phyloP scores from a whole-genome alignment of 2,329 filamentous ascomycete species.

The Paraphaeosphaeria minitans region DNA sequence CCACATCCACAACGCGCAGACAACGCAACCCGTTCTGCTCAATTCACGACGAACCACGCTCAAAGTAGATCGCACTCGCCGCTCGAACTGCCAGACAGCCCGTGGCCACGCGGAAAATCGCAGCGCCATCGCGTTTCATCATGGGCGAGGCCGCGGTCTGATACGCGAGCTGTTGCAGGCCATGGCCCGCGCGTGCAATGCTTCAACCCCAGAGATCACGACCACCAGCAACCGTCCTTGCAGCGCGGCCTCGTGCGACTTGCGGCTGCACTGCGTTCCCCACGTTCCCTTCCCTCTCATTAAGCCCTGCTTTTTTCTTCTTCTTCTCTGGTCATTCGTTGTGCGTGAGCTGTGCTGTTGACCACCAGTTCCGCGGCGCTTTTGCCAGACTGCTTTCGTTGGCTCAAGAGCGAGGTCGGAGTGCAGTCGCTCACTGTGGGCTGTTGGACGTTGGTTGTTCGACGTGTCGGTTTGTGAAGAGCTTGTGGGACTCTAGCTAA shows the following conservation, averaged over 20 bases:
- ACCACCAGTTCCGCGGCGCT: constrained; percentile 44
- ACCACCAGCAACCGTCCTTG: constrained; percentile 33
- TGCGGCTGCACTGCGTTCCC: constrained; percentile 26
- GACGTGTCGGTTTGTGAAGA: not conserved
- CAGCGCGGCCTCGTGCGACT: constrained; percentile 37
- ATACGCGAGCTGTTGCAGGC: constrained; percentile 25
- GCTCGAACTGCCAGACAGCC: constrained; percentile 24
- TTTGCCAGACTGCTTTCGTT: constrained; percentile 35
- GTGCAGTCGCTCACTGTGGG: constrained; percentile 8
- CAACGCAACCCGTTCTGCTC: not conserved
- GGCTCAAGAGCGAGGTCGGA: constrained; percentile 24
- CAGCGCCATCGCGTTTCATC: constrained; percentile 12
- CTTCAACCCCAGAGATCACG: constrained; percentile 27
- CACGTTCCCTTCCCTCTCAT: constrained; percentile 25
- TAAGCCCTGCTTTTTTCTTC: constrained; percentile 23
- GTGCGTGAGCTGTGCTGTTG: constrained; percentile 41
- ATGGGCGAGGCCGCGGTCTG: constrained; percentile 16
- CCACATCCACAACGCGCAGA: not conserved
- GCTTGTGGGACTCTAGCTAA: constrained; percentile 2
- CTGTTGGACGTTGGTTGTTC: constrained; percentile 4
- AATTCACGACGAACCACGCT: constrained; percentile 9
- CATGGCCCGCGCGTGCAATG: constrained; percentile 41
- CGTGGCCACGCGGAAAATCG: constrained; percentile 20
- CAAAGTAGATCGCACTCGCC: constrained; percentile 17
- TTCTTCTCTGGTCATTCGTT: constrained; percentile 24